phyloP scores from a whole-genome alignment of 306 rosid genomes.

The Glycyrrhiza uralensis region DNA sequence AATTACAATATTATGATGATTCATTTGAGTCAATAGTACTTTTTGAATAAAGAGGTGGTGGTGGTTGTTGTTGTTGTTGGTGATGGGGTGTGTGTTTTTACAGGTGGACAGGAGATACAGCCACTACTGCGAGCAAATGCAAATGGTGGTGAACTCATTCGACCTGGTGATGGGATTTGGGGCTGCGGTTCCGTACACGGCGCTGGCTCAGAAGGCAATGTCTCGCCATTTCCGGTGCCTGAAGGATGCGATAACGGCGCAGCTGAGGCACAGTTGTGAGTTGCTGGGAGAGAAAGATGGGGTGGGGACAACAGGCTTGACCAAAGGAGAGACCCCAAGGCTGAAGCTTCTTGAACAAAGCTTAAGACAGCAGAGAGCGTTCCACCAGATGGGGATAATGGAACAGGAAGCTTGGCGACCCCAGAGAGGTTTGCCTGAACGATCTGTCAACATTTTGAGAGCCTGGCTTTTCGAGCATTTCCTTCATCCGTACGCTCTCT shows the following conservation, averaged over 20 bases:
- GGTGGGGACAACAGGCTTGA: conserved; percentile 65
- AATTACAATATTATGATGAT: no score
- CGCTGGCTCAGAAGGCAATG: conserved; percentile 92
- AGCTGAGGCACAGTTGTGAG: conserved; percentile 78
- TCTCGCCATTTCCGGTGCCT: conserved; percentile 89
- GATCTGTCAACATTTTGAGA: conserved; percentile 94
- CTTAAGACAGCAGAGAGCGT: conserved; percentile 90
- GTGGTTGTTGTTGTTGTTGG: background rate
- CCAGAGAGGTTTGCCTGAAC: conserved; percentile 95
- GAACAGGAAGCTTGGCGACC: conserved; percentile 99
- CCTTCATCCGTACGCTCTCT: conserved; percentile 84
- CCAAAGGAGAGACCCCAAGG: conserved; percentile 96
- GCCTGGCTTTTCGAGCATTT: conserved; percentile 99
- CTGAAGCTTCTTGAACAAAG: conserved; percentile 84
- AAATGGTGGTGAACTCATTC: conserved; percentile 88
- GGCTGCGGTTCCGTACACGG: conserved; percentile 86
- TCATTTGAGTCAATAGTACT: no score
- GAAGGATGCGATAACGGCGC: conserved; percentile 72
- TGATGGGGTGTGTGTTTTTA: background rate
- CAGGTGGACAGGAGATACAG: conserved; percentile 95
- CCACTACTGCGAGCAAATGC: conserved; percentile 94
- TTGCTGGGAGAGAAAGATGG: conserved; percentile 88
- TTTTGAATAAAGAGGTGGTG: no score
- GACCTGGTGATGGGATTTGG: conserved; percentile 94
- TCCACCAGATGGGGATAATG: conserved; percentile 97